phyloP scores from a whole-genome alignment of 2,329 filamentous ascomycete species.

The Ophiostoma ips region DNA sequence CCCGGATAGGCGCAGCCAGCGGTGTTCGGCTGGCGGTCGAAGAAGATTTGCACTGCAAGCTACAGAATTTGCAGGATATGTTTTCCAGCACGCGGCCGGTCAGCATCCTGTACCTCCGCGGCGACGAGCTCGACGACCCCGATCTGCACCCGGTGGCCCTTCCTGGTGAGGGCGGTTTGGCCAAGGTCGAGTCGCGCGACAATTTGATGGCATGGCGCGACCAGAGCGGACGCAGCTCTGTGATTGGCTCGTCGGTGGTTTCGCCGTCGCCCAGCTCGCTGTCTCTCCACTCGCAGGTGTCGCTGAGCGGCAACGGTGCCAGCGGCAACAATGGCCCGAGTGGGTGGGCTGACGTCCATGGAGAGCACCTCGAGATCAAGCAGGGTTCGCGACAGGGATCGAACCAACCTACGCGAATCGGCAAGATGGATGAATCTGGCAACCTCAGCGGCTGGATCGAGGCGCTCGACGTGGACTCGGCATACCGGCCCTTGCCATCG shows the following conservation, averaged over 20 bases:
- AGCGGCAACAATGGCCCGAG: neutral
- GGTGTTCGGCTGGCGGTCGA: slow-evolving; percentile 39
- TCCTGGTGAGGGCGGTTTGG: slow-evolving; percentile 51
- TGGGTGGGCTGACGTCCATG: slow-evolving; percentile 10
- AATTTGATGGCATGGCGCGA: slow-evolving; percentile 32
- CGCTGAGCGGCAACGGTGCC: slow-evolving; percentile 28
- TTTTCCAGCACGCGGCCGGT: slow-evolving; percentile 70
- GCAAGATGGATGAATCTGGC: slow-evolving; percentile 45
- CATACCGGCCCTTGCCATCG: slow-evolving; percentile 59
- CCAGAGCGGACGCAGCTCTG: slow-evolving; percentile 39
- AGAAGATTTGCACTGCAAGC: slow-evolving; percentile 66
- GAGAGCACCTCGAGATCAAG: slow-evolving; percentile 12
- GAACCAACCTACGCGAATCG: slow-evolving; percentile 38
- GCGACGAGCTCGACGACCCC: slow-evolving; percentile 65
- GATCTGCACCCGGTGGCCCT: slow-evolving; percentile 65
- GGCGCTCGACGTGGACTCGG: slow-evolving; percentile 74
- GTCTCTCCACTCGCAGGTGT: slow-evolving; percentile 45
- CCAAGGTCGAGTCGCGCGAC: slow-evolving; percentile 36
- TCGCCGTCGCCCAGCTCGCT: slow-evolving; percentile 54
- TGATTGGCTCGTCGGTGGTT: slow-evolving; percentile 46
- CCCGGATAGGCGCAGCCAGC: neutral
- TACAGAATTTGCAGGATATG: slow-evolving; percentile 73
- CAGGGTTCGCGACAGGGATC: slow-evolving; percentile 33
- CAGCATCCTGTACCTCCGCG: slow-evolving; percentile 64
- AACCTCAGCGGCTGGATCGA: slow-evolving; percentile 75